phyloP scores from a whole-genome alignment of 345 rosid species.

The thale cress (Arabidopsis thaliana) region TAIR10.1 NC_003074.8:19630001-19630500 shows the following conservation, averaged over 20 bases:
- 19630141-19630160: not conserved
- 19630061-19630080: not conserved
- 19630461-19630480: conserved; percentile 87
- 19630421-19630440: conserved; percentile 86
- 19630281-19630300: conserved; percentile 28
- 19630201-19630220: not conserved
- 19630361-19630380: conserved; percentile 57
- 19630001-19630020: not conserved
- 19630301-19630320: conserved; percentile 5
- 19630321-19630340: conserved; percentile 2
- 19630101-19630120: not conserved
- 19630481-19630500: conserved; percentile 85
- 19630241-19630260: conserved; percentile 10
- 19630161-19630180: not conserved
- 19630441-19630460: conserved; percentile 89
- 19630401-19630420: conserved; percentile 75
- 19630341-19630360: conserved; percentile 24
- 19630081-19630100: not conserved
- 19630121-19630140: not conserved
- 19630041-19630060: not conserved
- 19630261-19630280: conserved; percentile 1
- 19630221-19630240: not conserved
- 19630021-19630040: not conserved
- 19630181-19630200: not conserved
- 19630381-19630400: conserved; percentile 94